Base-by-base conservation (phyloP, 1,284 basidiomycete species). In the Stygiomarasmius scandens region DNA sequence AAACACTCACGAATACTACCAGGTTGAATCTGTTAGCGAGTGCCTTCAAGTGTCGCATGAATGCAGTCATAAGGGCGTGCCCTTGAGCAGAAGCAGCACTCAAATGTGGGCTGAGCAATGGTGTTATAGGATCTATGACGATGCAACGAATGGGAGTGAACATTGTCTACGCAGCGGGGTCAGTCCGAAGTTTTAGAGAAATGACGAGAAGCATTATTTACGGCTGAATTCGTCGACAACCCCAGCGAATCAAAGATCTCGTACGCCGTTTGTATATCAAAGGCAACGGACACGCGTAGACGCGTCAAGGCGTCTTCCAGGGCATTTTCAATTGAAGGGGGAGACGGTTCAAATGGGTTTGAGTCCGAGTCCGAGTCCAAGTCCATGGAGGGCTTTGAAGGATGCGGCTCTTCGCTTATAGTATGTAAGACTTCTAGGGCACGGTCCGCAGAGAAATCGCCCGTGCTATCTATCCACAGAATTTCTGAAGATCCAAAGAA, bases 381-480 rank as follows among this genome's bases (percentile, higher is more conserved):
- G n/a, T 41, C 38, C 16, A 41, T 41, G 5, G 38, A 9, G 16
- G 38, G n/a, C 14, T 6, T 4, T 4, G 6, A 19, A 41, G 38
- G 16, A n/a, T 41, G 16, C n/a, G 14, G 38, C 24, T 50, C 48
- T n/a, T 24, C 12, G 25, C 38, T 50, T n/a, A 59, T 9, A 24
- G 38, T 38, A 20, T 51, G 58, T n/a, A 60, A 16, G 2, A 57
- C 34, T 57, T 50, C 46, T 19, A 56, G 55, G 41, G 83, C 77
- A 48, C 76, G 74, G 19, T 84, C 80, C 0, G 74, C 73, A 32
- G 85, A 80, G 67, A 92, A 88, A 55, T 84, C 84, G 2, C 88
- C 87, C 0, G 76, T 79, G 9, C 85, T 86, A 64, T 92, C 90
- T 45, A 92, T 79, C 90, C 90, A 92, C 8, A 84, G 66, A 0